Percentiles rank a stretch among this genome's conserved stretches.
These are phyloP conservation scores for Haematococcus sp. DNA, from an alignment of 139 green algal genomes.

Conservation along the genomic window DNA sequence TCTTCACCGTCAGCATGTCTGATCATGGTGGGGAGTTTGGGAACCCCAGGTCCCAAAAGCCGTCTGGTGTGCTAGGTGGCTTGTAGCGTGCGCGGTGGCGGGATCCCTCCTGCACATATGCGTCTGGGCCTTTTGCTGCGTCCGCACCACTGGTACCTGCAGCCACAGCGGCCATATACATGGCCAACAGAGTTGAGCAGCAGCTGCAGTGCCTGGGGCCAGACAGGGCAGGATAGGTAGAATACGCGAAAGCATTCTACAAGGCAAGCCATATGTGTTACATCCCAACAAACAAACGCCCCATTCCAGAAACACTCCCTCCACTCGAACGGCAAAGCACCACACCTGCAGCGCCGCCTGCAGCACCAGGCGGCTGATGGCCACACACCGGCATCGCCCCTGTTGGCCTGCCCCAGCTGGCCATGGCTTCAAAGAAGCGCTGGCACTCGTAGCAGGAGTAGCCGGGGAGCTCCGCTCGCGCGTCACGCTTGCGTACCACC, in stretches of 20 bases:
- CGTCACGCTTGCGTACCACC: slow-evolving; percentile 16
- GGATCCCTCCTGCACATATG: slow-evolving; percentile 14
- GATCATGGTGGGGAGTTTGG: no score
- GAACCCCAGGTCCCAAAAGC: slow-evolving; percentile 34
- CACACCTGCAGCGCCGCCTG: no score
- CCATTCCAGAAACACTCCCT: no score
- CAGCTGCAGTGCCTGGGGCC: no score
- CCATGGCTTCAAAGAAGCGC: slow-evolving; percentile 13
- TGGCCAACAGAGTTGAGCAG: no score
- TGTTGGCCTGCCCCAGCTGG: slow-evolving; percentile 7
- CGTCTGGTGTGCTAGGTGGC: slow-evolving; percentile 16
- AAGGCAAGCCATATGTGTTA: no score
- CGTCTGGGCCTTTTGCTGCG: background rate
- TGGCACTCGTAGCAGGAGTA: slow-evolving; percentile 23
- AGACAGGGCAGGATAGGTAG: no score
- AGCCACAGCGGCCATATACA: no score
- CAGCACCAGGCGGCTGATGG: background rate
- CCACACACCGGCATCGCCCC: background rate
- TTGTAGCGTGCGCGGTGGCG: slow-evolving; percentile 17
- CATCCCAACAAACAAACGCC: no score
- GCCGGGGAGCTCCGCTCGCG: slow-evolving; percentile 10
- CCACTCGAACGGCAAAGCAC: no score
- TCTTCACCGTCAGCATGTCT: no score
- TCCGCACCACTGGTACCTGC: background rate
- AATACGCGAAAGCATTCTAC: no score